Evolutionary conservation across 129 eudicot genomes (phyloP).

Genomic region (Arctium minus): DNA sequence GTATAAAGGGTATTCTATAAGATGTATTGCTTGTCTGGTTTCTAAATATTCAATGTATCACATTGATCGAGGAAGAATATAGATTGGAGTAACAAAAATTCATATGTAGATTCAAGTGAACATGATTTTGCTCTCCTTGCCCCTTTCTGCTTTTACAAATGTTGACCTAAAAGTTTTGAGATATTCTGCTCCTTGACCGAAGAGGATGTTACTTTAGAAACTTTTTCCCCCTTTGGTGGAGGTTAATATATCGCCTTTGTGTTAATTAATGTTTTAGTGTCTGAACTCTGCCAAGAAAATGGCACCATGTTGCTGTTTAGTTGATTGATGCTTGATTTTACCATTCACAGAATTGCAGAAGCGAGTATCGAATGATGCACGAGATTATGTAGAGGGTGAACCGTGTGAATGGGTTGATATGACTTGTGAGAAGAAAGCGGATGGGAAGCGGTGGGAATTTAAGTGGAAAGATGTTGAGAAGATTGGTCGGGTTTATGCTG

Average conservation of each 20-base stretch:
- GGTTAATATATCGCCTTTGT: neutral
- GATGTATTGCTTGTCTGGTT: neutral
- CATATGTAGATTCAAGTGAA: neutral
- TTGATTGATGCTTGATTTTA: constrained; percentile 16
- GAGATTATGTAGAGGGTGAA: constrained; percentile 4
- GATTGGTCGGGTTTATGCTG: constrained; percentile 60
- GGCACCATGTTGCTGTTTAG: neutral
- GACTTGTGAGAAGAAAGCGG: constrained; percentile 24
- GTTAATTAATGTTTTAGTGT: neutral
- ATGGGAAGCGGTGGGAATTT: constrained; percentile 25
- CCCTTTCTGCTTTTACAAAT: neutral
- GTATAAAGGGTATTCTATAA: neutral
- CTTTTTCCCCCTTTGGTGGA: neutral
- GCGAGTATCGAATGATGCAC: constrained; percentile 8
- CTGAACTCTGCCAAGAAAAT: neutral
- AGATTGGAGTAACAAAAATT: neutral
- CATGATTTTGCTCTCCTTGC: neutral
- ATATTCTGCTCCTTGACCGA: neutral
- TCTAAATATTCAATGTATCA: neutral
- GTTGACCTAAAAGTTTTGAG: neutral
- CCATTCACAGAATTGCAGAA: constrained; percentile 42
- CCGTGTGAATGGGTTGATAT: neutral
- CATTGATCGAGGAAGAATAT: neutral
- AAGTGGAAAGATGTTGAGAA: constrained; percentile 40
- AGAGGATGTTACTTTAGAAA: neutral